These are phyloP conservation scores for Cochlearia excelsa DNA, from an alignment of 345 rosid genomes.

Conservation along the genomic window DNA sequence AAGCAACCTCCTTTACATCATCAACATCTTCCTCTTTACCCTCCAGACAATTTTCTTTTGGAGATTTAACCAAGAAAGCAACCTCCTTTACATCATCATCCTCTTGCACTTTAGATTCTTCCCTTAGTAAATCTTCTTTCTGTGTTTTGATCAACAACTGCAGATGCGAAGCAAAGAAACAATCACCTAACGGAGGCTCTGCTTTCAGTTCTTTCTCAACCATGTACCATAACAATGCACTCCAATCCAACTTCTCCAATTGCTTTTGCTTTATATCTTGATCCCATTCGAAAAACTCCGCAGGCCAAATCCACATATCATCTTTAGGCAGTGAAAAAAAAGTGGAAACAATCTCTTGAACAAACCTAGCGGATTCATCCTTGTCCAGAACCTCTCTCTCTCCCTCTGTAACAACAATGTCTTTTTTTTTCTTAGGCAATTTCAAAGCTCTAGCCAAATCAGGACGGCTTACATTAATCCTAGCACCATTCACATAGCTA, in stretches of 20 bases:
- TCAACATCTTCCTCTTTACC: constrained; percentile 33
- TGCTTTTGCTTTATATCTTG: constrained; percentile 52
- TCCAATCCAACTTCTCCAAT: constrained; percentile 76
- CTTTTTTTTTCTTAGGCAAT: constrained; percentile 57
- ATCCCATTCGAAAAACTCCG: constrained; percentile 46
- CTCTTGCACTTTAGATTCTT: neutral
- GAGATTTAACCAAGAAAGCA: constrained; percentile 38
- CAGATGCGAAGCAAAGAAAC: constrained; percentile 86
- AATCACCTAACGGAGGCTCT: constrained; percentile 44
- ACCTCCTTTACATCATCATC: constrained; percentile 36
- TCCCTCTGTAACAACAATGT: constrained; percentile 28
- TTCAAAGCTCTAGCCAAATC: constrained; percentile 80
- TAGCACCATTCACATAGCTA: constrained; percentile 61
- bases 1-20: constrained; percentile 34
- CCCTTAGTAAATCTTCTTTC: constrained; percentile 30
- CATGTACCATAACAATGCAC: constrained; percentile 78
- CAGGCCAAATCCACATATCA: constrained; percentile 79
- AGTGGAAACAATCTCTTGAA: constrained; percentile 57
- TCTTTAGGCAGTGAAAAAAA: constrained; percentile 64
- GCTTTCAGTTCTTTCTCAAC: constrained; percentile 71
- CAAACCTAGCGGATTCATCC: constrained; percentile 49
- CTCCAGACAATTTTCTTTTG: constrained; percentile 26
- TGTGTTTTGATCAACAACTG: constrained; percentile 58
- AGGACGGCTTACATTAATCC: constrained; percentile 59
- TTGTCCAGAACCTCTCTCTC: constrained; percentile 40